phyloP scores from a whole-genome alignment of 495 filamentous ascomycete species.

The Hypoxylon crocopeplum region DNA sequence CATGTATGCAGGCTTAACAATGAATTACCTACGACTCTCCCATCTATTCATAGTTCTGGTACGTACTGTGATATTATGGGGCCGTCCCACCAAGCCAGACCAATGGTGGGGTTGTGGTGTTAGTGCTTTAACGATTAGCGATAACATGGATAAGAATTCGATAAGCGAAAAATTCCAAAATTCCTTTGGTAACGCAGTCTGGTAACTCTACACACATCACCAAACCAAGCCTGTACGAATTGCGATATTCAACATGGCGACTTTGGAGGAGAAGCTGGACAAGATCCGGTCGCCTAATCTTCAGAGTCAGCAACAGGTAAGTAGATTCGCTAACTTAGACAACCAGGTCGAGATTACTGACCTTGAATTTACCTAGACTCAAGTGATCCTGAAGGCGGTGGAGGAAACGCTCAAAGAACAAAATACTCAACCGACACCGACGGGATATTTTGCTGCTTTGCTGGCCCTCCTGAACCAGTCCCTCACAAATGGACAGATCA shows the following conservation, averaged over 20 bases:
- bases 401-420: constrained; percentile 91
- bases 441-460: constrained; percentile 96
- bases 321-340: constrained; percentile 26
- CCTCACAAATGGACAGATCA: constrained; percentile 67
- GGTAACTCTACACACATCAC: constrained; percentile 20
- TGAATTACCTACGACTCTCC: too few species aligned
- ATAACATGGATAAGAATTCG: constrained; percentile 40
- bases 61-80: too few species aligned
- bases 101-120: neutral
- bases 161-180: constrained; percentile 43
- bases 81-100: too few species aligned
- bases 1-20: too few species aligned
- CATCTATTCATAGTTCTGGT: too few species aligned
- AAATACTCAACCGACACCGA: constrained; percentile 79
- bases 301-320: constrained; percentile 91
- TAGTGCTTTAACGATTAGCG: constrained; percentile 30
- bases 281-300: constrained; percentile 96
- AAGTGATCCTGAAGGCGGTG: constrained; percentile 85
- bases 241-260: constrained; percentile 64
- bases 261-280: constrained; percentile 87
- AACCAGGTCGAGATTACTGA: constrained; percentile 8
- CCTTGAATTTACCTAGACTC: constrained; percentile 63
- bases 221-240: constrained; percentile 22
- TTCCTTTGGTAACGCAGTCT: constrained; percentile 8
- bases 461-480: constrained; percentile 84